phyloP scores from a whole-genome alignment of 352 stramenopile genomes.

The Globisporangium parvum region DNA sequence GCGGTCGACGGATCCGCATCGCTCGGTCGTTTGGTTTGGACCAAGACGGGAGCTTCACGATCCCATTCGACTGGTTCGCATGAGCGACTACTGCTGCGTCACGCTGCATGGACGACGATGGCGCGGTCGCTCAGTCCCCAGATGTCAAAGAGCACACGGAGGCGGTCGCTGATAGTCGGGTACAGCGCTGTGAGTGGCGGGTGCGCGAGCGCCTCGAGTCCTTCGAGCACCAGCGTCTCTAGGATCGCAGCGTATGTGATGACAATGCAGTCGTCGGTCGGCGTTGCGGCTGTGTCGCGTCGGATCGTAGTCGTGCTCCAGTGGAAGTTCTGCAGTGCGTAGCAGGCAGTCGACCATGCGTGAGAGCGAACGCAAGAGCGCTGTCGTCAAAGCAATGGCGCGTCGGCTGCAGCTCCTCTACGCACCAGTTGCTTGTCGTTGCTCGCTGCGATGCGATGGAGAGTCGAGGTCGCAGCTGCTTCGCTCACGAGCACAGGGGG shows the following conservation, averaged over 20 bases:
- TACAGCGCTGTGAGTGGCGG: slow-evolving; percentile 17
- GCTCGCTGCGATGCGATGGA: too few species aligned
- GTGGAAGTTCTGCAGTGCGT: not conserved
- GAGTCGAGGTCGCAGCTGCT: too few species aligned
- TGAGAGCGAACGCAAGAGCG: too few species aligned
- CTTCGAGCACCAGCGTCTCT: slow-evolving; percentile 9
- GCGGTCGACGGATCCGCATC: slow-evolving; percentile 25
- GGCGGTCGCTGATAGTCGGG: slow-evolving; percentile 6
- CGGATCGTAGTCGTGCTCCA: not conserved
- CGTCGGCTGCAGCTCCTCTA: too few species aligned
- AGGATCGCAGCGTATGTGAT: slow-evolving; percentile 4
- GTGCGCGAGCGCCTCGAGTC: slow-evolving; percentile 15
- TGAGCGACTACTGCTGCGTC: slow-evolving; percentile 1
- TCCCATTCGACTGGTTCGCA: slow-evolving; percentile 26
- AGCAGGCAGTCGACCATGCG: too few species aligned
- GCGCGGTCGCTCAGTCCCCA: slow-evolving; percentile 18
- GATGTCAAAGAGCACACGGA: slow-evolving; percentile 16
- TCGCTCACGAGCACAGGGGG: too few species aligned
- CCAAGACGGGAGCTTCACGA: slow-evolving; percentile 32
- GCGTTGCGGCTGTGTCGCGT: not conserved
- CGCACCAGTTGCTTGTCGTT: too few species aligned
- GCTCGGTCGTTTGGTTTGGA: slow-evolving; percentile 29
- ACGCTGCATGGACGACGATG: not conserved
- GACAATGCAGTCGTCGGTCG: not conserved
- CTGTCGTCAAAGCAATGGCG: too few species aligned